Conservation (phyloP, 108 stramenopile species). For the Bacterosira constricta region DNA sequence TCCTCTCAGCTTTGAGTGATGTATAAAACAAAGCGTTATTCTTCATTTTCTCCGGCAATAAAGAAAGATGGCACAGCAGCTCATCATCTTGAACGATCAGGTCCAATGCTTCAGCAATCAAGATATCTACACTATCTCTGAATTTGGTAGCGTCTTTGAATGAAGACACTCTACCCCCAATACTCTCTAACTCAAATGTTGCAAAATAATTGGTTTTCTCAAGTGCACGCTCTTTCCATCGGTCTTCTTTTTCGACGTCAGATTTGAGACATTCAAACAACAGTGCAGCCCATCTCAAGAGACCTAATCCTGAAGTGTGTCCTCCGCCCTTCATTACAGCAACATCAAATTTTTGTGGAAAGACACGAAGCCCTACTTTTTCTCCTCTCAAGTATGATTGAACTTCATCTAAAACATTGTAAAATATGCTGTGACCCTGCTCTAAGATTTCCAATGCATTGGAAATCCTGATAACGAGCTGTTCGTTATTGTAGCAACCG, state of each 20-base stretch:
- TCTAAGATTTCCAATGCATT: constrained; percentile 48
- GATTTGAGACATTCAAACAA: constrained; percentile 67
- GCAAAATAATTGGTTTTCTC: constrained; percentile 3
- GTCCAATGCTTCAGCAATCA: constrained; percentile 49
- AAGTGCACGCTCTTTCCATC: constrained; percentile 45
- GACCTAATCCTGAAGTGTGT: constrained; percentile 59
- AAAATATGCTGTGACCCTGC: constrained; percentile 55
- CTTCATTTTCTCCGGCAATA: constrained; percentile 19
- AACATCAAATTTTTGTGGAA: constrained; percentile 58
- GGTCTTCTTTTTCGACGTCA: constrained; percentile 49
- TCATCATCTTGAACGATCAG: constrained; percentile 55
- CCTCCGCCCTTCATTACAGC: constrained; percentile 62
- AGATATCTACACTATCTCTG: constrained; percentile 31
- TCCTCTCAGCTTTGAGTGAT: constrained; percentile 18
- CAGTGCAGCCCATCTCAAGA: constrained; percentile 72
- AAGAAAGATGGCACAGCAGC: constrained; percentile 24
- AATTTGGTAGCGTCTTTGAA: constrained; percentile 37
- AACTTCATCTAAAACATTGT: constrained; percentile 64
- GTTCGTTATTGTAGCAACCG: constrained; percentile 12
- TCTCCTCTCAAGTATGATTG: constrained; percentile 52
- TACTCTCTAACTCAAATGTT: constrained; percentile 7
- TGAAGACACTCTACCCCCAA: constrained; percentile 8
- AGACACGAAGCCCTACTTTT: constrained; percentile 50
- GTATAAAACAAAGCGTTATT: constrained; percentile 23
- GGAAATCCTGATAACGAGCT: constrained; percentile 24